phyloP scores from a whole-genome alignment of 768 basidiomycete genomes.

The Rhizopogon roseolus region DNA sequence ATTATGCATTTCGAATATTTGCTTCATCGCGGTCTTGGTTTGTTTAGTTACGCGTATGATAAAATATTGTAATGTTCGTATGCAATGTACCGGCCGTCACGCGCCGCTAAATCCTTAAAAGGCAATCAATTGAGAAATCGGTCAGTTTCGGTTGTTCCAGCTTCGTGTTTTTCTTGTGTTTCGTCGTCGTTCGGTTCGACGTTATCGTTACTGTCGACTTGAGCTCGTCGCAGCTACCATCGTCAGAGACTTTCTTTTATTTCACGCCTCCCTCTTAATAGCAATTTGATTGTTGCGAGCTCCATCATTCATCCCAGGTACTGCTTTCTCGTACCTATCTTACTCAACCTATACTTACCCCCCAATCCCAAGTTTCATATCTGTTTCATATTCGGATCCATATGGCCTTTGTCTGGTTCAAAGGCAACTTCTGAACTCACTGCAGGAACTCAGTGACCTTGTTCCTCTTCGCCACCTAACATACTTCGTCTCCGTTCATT shows the following conservation, averaged over 20 bases:
- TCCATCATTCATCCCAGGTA: neutral
- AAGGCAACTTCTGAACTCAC: constrained; percentile 9
- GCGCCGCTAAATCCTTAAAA: neutral
- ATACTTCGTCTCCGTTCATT: constrained; percentile 12
- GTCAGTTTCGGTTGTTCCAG: neutral
- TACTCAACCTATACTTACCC: neutral
- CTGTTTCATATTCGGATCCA: constrained; percentile 11
- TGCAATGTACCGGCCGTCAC: no score
- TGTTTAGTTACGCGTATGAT: no score
- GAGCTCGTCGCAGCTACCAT: neutral
- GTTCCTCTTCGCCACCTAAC: neutral
- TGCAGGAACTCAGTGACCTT: constrained; percentile 1
- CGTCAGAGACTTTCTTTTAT: neutral
- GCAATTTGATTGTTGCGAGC: neutral
- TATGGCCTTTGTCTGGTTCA: constrained; percentile 12
- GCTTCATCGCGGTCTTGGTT: no score
- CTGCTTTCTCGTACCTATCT: neutral
- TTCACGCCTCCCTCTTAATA: neutral
- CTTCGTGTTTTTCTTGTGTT: neutral
- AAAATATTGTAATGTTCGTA: no score
- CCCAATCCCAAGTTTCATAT: neutral
- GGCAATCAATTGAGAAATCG: neutral
- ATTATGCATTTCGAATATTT: no score
- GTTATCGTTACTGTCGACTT: neutral
- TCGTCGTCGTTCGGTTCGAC: neutral